Conservation (phyloP, 495 filamentous ascomycete genomes). For the Penicillium angulare region DNA sequence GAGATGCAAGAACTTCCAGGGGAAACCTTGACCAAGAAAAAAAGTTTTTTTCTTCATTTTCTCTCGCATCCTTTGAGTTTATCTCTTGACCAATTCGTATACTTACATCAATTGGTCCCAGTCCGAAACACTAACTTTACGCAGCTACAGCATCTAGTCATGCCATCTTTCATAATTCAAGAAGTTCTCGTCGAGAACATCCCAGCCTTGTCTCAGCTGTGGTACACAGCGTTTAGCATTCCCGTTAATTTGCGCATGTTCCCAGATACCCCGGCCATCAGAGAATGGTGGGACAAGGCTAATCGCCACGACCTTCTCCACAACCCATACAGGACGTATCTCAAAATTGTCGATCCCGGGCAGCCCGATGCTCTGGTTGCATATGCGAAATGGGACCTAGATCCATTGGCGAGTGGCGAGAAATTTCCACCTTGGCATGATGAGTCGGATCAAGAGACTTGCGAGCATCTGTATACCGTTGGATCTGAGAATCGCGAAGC, state of each 20-base stretch:
- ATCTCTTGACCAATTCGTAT: too few species aligned
- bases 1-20: too few species aligned
- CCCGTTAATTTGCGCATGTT: constrained; percentile 1
- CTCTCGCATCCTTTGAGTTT: too few species aligned
- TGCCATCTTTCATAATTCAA: not conserved
- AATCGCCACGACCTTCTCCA: constrained; percentile 17
- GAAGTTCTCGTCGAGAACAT: not conserved
- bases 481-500: constrained; percentile 13
- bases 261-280: not conserved
- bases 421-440: constrained; percentile 27
- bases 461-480: constrained; percentile 12
- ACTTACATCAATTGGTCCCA: too few species aligned
- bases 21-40: too few species aligned
- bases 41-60: too few species aligned
- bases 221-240: constrained; percentile 1
- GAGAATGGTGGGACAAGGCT: constrained; percentile 1
- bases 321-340: constrained; percentile 23
- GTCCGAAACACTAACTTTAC: not conserved
- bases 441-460: constrained; percentile 13
- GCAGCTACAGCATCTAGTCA: not conserved
- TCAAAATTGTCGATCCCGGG: constrained; percentile 27
- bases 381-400: constrained; percentile 29
- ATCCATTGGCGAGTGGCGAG: constrained; percentile 22
- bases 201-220: not conserved
- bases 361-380: constrained; percentile 13